Percentiles rank a stretch among this genome's conserved stretches.
Conservation (phyloP, 2,329 filamentous ascomycete genomes). For the Aspergillus texensis region DNA sequence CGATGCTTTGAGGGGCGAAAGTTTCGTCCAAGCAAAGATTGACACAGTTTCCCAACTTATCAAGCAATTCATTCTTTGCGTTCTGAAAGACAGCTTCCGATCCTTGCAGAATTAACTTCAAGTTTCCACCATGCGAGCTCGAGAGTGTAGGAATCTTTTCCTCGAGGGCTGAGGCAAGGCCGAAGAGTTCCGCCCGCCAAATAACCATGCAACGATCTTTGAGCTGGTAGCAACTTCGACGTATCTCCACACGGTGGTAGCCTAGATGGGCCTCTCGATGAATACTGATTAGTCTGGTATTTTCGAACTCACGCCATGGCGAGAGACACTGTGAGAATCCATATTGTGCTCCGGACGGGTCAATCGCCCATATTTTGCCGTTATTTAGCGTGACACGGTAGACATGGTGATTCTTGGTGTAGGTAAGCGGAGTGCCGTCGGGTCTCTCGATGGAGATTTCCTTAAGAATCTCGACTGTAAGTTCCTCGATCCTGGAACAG, state of each 20-base stretch:
- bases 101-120: not conserved
- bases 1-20: not conserved
- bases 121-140: not conserved
- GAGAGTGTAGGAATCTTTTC: not conserved
- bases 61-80: not conserved
- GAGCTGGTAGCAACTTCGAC: not conserved
- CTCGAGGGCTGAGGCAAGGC: not conserved
- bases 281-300: not conserved
- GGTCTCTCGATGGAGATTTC: not conserved
- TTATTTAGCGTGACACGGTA: not conserved
- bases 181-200: not conserved
- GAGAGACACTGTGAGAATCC: not conserved
- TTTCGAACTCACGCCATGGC: not conserved
- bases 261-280: not conserved
- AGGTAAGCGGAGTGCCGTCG: too few relatives aligned
- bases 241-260: not conserved
- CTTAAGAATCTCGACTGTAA: not conserved
- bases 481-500: not conserved
- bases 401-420: not conserved
- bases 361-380: not conserved
- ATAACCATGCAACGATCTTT: not conserved
- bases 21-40: not conserved
- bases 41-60: not conserved
- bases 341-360: not conserved
- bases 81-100: not conserved